Conservation (phyloP, 345 rosid species). For the Eucalyptus polybractea region DNA sequence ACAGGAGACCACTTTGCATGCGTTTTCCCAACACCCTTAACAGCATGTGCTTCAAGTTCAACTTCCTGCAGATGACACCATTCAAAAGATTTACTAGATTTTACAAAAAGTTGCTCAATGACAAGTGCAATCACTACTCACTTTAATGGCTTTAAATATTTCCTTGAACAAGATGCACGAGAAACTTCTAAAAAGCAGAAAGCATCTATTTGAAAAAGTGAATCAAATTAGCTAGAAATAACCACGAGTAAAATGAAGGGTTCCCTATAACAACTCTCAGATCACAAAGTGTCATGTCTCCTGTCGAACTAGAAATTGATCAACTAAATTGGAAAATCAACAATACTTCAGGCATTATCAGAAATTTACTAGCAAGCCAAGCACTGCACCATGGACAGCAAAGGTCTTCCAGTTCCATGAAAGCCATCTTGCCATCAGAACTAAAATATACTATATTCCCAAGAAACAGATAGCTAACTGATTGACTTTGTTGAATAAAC, state of each 20-base stretch:
- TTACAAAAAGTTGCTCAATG: background rate
- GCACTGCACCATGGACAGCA: background rate
- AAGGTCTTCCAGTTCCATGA: background rate
- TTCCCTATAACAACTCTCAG: background rate
- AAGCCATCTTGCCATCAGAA: background rate
- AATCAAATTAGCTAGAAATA: background rate
- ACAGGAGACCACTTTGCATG: constrained; percentile 99
- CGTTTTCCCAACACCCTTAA: constrained; percentile 83
- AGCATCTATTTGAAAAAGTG: background rate
- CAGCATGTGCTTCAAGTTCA: constrained; percentile 92
- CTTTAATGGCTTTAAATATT: background rate
- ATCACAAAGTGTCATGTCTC: background rate
- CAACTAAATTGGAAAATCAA: background rate
- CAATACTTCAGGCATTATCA: background rate
- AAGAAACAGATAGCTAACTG: background rate
- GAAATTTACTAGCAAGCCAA: background rate
- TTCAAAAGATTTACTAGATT: background rate
- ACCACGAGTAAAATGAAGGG: background rate
- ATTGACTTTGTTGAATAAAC: background rate
- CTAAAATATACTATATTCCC: background rate
- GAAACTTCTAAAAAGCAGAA: background rate
- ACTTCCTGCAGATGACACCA: constrained; percentile 49
- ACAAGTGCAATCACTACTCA: background rate
- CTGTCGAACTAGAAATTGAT: background rate
- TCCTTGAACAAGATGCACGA: background rate